Evolutionary conservation across 352 stramenopile genomes (phyloP).

Genomic region (Phytophthora rubi): DNA sequence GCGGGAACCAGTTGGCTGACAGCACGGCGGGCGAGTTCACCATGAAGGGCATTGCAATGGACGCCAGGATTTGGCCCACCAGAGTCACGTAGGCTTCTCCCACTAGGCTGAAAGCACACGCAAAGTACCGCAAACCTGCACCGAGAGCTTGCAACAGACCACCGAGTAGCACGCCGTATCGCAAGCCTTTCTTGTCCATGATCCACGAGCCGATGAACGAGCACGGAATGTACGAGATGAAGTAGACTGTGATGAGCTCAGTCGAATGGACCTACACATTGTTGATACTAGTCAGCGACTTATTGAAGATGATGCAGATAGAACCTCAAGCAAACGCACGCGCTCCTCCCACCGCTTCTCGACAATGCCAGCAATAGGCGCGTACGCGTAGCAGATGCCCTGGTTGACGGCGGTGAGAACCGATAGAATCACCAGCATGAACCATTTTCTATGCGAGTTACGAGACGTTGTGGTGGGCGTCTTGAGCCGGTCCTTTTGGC

Average conservation of each 20-base stretch:
- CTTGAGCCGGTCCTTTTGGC: conserved; percentile 21
- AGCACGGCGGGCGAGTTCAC: conserved; percentile 82
- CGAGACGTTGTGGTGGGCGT: background rate
- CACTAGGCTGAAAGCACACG: conserved; percentile 30
- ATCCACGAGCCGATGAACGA: conserved; percentile 82
- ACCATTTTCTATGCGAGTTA: conserved; percentile 28
- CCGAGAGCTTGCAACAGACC: conserved; percentile 60
- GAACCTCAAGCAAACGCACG: conserved; percentile 25
- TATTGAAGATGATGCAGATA: too few relatives aligned
- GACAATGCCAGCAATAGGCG: conserved; percentile 69
- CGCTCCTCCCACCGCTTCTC: conserved; percentile 63
- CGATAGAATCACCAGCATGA: conserved; percentile 76
- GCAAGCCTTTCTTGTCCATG: conserved; percentile 80
- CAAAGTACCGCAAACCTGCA: conserved; percentile 53
- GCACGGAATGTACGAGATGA: conserved; percentile 81
- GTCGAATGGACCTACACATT: conserved; percentile 61
- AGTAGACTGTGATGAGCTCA: conserved; percentile 82
- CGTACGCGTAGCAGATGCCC: conserved; percentile 82
- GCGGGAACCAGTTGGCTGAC: conserved; percentile 78
- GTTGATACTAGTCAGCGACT: background rate
- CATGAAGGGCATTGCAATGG: conserved; percentile 85
- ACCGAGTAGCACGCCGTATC: conserved; percentile 67
- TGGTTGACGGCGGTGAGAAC: conserved; percentile 73
- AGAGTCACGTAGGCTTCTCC: conserved; percentile 53
- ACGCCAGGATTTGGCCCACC: conserved; percentile 68